phyloP scores from a whole-genome alignment of 148 eudicot genomes.

The Vaccinium darrowii region DNA sequence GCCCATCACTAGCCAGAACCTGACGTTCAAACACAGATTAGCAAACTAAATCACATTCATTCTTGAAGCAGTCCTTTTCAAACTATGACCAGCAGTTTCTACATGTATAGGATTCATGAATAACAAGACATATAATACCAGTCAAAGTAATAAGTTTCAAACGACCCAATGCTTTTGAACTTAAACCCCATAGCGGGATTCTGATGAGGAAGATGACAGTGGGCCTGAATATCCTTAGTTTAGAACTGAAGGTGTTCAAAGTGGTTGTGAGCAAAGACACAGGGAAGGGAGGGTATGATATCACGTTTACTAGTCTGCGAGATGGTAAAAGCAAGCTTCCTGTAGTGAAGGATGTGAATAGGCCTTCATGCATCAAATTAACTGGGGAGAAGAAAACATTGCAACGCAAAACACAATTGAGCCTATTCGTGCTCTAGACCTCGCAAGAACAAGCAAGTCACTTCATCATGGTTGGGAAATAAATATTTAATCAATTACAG shows the following conservation, averaged over 20 bases:
- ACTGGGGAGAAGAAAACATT: too few relatives aligned
- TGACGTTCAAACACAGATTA: constrained; percentile 24
- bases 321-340: neutral
- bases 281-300: neutral
- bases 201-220: neutral
- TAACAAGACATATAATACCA: neutral
- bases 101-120: neutral
- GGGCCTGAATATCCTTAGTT: neutral
- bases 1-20: constrained; percentile 98
- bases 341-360: neutral
- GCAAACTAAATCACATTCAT: neutral
- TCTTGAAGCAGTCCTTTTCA: neutral
- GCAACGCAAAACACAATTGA: too few relatives aligned
- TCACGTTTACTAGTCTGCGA: neutral
- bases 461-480: too few relatives aligned
- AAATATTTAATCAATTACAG: too few relatives aligned
- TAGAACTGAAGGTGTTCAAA: neutral
- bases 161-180: neutral
- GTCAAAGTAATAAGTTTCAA: neutral
- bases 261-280: neutral
- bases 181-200: neutral
- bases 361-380: too few relatives aligned
- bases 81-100: neutral
- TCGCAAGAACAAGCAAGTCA: too few relatives aligned
- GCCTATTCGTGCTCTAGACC: too few relatives aligned